Evolutionary conservation across 2,329 filamentous ascomycete species (phyloP).

Genomic region (Lasiodiplodia sp.): DNA sequence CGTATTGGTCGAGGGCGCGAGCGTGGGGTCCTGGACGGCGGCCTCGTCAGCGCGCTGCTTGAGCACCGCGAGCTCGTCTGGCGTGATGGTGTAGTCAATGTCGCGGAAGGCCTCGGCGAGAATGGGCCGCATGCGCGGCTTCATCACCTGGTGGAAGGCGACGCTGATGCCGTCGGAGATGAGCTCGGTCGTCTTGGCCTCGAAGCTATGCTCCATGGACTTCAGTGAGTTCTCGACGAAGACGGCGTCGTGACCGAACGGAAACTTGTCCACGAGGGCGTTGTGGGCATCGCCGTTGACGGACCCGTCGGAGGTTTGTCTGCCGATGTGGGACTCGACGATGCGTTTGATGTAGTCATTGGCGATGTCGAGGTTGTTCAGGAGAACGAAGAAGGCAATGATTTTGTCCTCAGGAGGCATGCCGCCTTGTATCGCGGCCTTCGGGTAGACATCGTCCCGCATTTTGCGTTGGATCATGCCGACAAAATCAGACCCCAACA

Average conservation of each 20-base stretch:
- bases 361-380: slow-evolving; percentile 94
- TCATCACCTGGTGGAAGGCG: slow-evolving; percentile 86
- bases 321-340: slow-evolving; percentile 69
- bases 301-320: slow-evolving; percentile 36
- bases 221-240: slow-evolving; percentile 74
- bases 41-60: slow-evolving; percentile 42
- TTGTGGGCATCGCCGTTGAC: slow-evolving; percentile 49
- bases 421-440: slow-evolving; percentile 76
- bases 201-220: slow-evolving; percentile 74
- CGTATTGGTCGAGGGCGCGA: slow-evolving; percentile 22
- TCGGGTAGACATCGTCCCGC: slow-evolving; percentile 93
- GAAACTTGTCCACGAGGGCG: slow-evolving; percentile 71
- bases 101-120: slow-evolving; percentile 91
- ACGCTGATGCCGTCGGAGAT: slow-evolving; percentile 85
- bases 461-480: slow-evolving; percentile 98
- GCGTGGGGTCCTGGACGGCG: slow-evolving; percentile 20
- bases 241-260: slow-evolving; percentile 76
- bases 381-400: slow-evolving; percentile 86
- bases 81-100: slow-evolving; percentile 76
- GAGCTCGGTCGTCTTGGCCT: slow-evolving; percentile 80
- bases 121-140: slow-evolving; percentile 82
- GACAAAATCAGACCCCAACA: slow-evolving; percentile 89
- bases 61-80: slow-evolving; percentile 61
- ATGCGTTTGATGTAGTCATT: slow-evolving; percentile 92
- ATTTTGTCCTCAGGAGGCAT: slow-evolving; percentile 88